phyloP scores from a whole-genome alignment of 371 early-diverging fungal genomes.

The Lichtheimia ornata region DNA sequence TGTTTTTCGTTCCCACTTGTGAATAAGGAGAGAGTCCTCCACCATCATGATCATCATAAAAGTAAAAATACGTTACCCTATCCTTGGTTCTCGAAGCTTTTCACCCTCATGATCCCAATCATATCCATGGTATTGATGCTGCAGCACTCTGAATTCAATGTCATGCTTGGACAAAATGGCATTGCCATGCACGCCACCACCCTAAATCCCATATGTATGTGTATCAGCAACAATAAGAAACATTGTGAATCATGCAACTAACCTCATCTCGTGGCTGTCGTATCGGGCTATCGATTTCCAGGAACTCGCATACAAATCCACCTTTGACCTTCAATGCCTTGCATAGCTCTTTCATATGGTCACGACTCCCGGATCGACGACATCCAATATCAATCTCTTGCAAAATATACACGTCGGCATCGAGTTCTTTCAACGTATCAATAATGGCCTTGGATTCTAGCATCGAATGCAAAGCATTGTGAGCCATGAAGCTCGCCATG shows the following conservation, averaged over 20 bases:
- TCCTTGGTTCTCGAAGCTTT: conserved; percentile 17
- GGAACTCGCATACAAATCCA: conserved; percentile 76
- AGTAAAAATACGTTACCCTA: conserved; percentile 9
- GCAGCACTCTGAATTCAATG: conserved; percentile 60
- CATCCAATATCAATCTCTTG: conserved; percentile 78
- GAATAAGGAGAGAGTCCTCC: too few relatives aligned
- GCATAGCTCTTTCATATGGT: conserved; percentile 63
- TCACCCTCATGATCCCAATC: conserved; percentile 76
- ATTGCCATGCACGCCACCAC: conserved; percentile 85
- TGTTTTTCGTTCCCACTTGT: background rate
- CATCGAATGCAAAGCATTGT: background rate
- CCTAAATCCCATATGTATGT: conserved; percentile 36
- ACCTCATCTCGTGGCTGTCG: conserved; percentile 52
- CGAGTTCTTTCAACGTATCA: conserved; percentile 47
- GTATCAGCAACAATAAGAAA: background rate
- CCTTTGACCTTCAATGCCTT: conserved; percentile 59
- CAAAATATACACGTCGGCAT: conserved; percentile 71
- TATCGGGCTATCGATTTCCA: conserved; percentile 65
- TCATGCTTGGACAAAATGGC: conserved; percentile 76
- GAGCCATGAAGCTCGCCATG: background rate
- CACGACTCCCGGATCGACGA: conserved; percentile 59
- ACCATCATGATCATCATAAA: too few relatives aligned
- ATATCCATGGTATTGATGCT: conserved; percentile 68
- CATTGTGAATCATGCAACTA: background rate
- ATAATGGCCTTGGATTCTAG: conserved; percentile 61